Evolutionary conservation across 2,329 filamentous ascomycete species (phyloP).

Genomic region (Monascus ruber): DNA sequence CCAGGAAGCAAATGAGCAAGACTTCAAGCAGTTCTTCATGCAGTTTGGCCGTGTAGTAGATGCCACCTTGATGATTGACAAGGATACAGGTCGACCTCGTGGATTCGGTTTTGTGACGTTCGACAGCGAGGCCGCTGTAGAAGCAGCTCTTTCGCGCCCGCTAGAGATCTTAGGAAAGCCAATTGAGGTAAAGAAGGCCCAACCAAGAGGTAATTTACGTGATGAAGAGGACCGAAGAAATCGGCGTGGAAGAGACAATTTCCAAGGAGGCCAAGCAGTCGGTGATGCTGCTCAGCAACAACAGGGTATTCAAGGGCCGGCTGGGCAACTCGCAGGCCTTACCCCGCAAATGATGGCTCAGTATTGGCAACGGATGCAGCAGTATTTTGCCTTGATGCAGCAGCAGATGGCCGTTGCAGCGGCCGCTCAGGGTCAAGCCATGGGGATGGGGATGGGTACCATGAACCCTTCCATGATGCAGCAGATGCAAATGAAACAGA

Average conservation of each 20-base stretch:
- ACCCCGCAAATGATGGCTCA: constrained; percentile 96
- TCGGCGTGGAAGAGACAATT: constrained; percentile 29
- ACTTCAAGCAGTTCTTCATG: constrained; percentile 94
- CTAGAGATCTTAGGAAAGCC: constrained; percentile 90
- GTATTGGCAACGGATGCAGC: constrained; percentile 97
- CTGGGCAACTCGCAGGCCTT: constrained; percentile 47
- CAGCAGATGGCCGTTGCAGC: constrained; percentile 61
- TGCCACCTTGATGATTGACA: constrained; percentile 99
- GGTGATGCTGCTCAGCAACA: constrained; percentile 35
- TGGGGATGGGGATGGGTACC: constrained; percentile 48
- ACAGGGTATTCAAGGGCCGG: constrained; percentile 32
- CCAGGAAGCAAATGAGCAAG: constrained; percentile 90
- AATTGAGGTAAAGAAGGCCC: constrained; percentile 97
- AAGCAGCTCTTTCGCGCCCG: constrained; percentile 72
- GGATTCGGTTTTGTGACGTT: constrained; percentile 98
- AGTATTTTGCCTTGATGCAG: constrained; percentile 92
- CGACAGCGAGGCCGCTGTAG: constrained; percentile 88
- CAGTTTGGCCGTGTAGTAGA: constrained; percentile 94
- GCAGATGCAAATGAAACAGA: constrained; percentile 54
- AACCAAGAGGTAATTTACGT: constrained; percentile 85
- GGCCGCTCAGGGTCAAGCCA: constrained; percentile 30
- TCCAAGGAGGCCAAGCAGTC: constrained; percentile 27
- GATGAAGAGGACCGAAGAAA: constrained; percentile 68
- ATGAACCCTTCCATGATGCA: constrained; percentile 70
- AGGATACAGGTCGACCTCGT: constrained; percentile 91